A percentile compares a stretch with the other conserved stretches of the same genome.
phyloP scores from a whole-genome alignment of 768 basidiomycete species.

The Leccinum disarticulatum region DNA sequence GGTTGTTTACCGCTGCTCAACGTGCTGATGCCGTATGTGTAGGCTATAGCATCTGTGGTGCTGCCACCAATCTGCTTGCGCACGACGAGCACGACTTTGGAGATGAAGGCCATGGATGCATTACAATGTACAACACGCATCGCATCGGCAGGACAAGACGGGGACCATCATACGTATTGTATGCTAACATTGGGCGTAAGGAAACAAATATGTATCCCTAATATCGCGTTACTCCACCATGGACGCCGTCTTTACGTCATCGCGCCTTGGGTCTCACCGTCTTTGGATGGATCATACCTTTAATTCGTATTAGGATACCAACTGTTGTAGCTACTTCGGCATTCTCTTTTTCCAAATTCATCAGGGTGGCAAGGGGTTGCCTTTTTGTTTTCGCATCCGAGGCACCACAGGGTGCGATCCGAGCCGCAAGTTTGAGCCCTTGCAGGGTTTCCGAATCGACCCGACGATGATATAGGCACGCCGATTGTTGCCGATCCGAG shows the following conservation, averaged over 20 bases:
- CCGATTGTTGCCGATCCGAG: not conserved
- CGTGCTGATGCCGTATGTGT: not conserved
- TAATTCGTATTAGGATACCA: constrained; percentile 18
- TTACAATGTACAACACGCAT: constrained; percentile 31
- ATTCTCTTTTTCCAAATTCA: not conserved
- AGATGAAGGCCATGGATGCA: constrained; percentile 19
- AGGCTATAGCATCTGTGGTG: constrained; percentile 6
- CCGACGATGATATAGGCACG: not conserved
- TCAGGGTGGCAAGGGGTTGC: constrained; percentile 24
- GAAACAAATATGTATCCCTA: constrained; percentile 23
- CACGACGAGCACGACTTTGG: not conserved
- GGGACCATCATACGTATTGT: not conserved
- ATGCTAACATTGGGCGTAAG: constrained; percentile 9
- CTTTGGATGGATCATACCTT: constrained; percentile 16
- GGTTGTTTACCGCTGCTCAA: not conserved
- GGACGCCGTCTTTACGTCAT: constrained; percentile 8
- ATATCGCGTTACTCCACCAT: constrained; percentile 15
- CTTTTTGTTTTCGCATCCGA: not conserved
- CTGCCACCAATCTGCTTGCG: not conserved
- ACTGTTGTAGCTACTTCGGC: constrained; percentile 8
- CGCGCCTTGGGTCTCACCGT: not conserved
- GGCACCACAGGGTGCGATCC: not conserved
- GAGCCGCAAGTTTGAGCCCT: not conserved
- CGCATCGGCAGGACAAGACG: constrained; percentile 16
- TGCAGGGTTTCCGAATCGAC: not conserved